Evolutionary conservation across 2,329 filamentous ascomycete species (phyloP).

Genomic region (Diaporthe destruens): DNA sequence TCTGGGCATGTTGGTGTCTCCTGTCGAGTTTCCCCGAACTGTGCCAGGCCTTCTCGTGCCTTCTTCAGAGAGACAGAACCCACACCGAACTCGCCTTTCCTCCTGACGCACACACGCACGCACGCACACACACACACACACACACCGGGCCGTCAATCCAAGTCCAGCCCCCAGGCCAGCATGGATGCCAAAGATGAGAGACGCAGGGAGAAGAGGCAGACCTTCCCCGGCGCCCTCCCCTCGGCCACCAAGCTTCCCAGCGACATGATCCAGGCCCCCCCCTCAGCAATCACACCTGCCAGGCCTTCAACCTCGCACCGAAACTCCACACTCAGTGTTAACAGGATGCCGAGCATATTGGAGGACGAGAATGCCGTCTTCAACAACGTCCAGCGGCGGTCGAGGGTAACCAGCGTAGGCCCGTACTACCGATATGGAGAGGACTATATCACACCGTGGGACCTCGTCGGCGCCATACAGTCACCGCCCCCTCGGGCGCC

Average conservation of each 20-base stretch:
- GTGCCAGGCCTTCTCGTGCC: neutral
- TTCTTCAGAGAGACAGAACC: neutral
- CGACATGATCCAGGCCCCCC: conserved; percentile 10
- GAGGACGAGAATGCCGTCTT: conserved; percentile 36
- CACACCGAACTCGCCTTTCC: neutral
- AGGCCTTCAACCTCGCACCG: conserved; percentile 11
- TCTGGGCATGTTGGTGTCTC: conserved; percentile 9
- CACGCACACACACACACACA: too few relatives aligned
- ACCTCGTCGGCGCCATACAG: conserved; percentile 23
- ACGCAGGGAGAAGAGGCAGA: conserved; percentile 21
- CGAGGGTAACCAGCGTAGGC: conserved; percentile 8
- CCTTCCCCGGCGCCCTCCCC: neutral
- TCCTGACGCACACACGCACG: neutral
- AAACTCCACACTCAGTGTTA: conserved; percentile 25
- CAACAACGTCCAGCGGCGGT: conserved; percentile 16
- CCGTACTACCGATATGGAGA: conserved; percentile 41
- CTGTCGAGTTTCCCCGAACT: conserved; percentile 3
- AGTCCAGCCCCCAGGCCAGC: neutral
- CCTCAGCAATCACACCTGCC: neutral
- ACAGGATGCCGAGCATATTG: conserved; percentile 36
- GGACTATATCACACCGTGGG: conserved; percentile 40
- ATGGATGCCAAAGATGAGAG: conserved; percentile 8
- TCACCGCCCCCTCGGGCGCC: conserved; percentile 16
- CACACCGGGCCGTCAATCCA: neutral
- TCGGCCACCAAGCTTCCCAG: conserved; percentile 26